These are phyloP conservation scores for Canna indica DNA, from an alignment of 176 grass and related monocot species.

Conservation along the genomic window DNA sequence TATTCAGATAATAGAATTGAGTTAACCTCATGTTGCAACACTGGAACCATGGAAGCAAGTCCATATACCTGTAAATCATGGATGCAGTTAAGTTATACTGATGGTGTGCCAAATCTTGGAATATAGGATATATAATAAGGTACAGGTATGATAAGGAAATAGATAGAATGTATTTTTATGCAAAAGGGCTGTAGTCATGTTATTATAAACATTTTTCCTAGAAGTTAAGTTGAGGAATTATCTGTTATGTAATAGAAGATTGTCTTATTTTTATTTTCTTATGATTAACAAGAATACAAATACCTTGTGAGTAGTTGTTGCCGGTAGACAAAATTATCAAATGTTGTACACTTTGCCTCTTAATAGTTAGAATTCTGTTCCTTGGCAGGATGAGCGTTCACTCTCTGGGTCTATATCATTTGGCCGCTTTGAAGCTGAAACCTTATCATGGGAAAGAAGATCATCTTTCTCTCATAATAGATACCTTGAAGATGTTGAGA, in stretches of 20 bases:
- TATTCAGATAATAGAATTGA: background rate
- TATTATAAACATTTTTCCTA: background rate
- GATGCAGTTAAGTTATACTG: too few relatives aligned
- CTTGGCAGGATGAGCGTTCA: constrained; percentile 13
- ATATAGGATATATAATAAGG: too few relatives aligned
- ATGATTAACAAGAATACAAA: too few relatives aligned
- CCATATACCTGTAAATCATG: too few relatives aligned
- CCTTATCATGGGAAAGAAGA: constrained; percentile 26
- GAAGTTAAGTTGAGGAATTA: background rate
- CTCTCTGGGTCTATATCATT: constrained; percentile 23
- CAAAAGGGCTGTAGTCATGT: too few relatives aligned
- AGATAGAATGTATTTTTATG: too few relatives aligned
- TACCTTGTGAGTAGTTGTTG: too few relatives aligned
- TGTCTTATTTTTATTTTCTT: too few relatives aligned
- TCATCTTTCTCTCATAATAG: constrained; percentile 25
- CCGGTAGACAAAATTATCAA: too few relatives aligned
- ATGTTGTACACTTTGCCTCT: background rate
- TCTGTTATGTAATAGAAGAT: background rate
- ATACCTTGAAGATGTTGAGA: constrained; percentile 27
- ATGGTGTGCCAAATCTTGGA: too few relatives aligned
- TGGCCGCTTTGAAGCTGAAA: constrained; percentile 24
- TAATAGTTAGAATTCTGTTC: background rate
- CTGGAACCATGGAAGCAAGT: too few relatives aligned
- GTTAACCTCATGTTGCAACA: background rate
- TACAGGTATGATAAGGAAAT: too few relatives aligned